Conservation (phyloP, 2,329 filamentous ascomycete genomes). For the Aspergillus fumigatus region DNA sequence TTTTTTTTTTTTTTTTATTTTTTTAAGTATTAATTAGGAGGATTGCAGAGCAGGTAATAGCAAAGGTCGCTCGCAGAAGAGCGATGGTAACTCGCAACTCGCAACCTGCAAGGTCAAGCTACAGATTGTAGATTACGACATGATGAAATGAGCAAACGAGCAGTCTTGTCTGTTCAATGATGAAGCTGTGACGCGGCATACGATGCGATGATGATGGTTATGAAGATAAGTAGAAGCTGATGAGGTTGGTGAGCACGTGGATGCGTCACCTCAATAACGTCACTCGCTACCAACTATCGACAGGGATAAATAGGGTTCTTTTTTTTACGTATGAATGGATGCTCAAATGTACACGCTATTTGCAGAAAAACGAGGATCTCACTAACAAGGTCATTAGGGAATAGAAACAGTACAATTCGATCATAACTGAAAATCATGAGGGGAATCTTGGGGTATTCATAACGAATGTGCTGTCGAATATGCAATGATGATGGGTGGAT, state of each 20-base stretch:
- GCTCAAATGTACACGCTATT: background rate
- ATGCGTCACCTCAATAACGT: background rate
- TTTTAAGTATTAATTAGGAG: background rate
- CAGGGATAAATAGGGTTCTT: background rate
- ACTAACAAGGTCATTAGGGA: background rate
- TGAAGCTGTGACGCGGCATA: background rate
- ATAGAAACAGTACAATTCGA: background rate
- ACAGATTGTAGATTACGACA: background rate
- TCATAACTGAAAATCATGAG: background rate
- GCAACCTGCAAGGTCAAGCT: background rate
- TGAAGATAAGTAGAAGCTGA: background rate
- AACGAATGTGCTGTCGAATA: slow-evolving; percentile 1
- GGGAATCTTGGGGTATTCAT: slow-evolving; percentile 3
- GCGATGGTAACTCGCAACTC: no score
- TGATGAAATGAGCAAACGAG: background rate
- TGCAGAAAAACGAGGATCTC: background rate
- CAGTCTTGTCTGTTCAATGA: background rate
- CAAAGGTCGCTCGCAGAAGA: background rate
- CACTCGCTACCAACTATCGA: background rate
- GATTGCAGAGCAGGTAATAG: background rate
- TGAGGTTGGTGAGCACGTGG: background rate
- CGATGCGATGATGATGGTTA: background rate
- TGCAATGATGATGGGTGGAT: background rate
- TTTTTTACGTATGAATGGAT: background rate
- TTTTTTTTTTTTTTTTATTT: no score